These are phyloP conservation scores for Lentinus brumalis DNA, from an alignment of 768 basidiomycete species.

Conservation along the genomic window DNA sequence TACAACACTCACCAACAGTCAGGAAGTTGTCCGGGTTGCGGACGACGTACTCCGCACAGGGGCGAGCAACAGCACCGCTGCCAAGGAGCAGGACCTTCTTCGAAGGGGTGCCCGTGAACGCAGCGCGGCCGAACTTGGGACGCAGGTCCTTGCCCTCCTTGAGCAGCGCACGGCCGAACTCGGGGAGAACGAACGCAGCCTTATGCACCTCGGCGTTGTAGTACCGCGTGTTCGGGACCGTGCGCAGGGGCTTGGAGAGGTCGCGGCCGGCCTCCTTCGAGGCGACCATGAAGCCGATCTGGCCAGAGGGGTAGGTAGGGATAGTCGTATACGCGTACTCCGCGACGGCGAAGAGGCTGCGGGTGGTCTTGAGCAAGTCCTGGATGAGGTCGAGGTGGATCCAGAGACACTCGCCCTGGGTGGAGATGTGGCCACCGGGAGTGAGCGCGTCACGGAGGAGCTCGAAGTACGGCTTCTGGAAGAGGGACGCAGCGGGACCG, in stretches of 20 bases:
- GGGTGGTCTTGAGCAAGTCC: constrained; percentile 68
- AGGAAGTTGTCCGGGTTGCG: constrained; percentile 79
- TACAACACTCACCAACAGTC: constrained; percentile 66
- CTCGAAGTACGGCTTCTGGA: constrained; percentile 97
- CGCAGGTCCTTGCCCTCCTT: constrained; percentile 70
- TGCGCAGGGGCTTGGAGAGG: constrained; percentile 71
- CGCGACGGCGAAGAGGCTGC: constrained; percentile 72
- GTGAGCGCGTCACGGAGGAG: constrained; percentile 88
- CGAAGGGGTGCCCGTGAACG: constrained; percentile 48
- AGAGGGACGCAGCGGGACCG: constrained; percentile 90
- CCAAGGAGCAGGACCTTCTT: constrained; percentile 88
- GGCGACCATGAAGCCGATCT: constrained; percentile 93
- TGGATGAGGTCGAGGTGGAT: constrained; percentile 87
- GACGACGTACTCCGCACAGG: constrained; percentile 93
- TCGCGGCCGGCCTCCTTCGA: constrained; percentile 74
- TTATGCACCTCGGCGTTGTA: constrained; percentile 83
- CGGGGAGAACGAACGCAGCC: constrained; percentile 88
- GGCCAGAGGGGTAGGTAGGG: constrained; percentile 97
- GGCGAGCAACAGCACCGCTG: constrained; percentile 92
- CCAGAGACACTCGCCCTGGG: constrained; percentile 97
- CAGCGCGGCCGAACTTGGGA: constrained; percentile 70
- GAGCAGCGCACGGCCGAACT: constrained; percentile 78
- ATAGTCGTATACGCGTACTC: constrained; percentile 97
- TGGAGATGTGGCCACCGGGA: constrained; percentile 90
- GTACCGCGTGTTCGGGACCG: constrained; percentile 74